Percentiles rank a stretch among this genome's conserved stretches.
Evolutionary conservation across 2,329 filamentous ascomycete species (phyloP).

Genomic region (Penicillium sp.): DNA sequence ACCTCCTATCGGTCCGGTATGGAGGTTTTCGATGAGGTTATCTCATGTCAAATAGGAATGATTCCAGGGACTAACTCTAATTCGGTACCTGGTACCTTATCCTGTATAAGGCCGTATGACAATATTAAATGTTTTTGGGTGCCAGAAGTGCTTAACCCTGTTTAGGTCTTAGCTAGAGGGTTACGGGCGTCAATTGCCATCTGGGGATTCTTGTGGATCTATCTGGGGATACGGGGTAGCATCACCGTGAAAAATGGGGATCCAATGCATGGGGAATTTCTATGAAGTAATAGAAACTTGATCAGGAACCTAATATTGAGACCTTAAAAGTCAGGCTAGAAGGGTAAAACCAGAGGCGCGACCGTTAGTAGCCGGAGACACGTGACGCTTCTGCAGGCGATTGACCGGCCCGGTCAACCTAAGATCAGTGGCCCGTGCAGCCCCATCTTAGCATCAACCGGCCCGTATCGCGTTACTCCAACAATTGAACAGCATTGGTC

Average conservation of each 20-base stretch:
- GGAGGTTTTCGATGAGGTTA: constrained; percentile 1
- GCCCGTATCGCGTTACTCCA: not conserved
- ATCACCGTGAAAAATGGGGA: not conserved
- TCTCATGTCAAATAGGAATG: constrained; percentile 2
- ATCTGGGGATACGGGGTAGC: not conserved
- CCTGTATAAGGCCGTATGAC: not conserved
- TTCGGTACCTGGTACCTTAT: not conserved
- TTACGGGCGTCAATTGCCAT: not conserved
- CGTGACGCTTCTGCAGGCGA: not conserved
- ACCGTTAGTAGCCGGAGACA: not conserved
- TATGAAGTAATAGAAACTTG: not conserved
- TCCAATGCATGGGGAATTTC: not conserved
- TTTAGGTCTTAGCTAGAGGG: not conserved
- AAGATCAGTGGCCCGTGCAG: not conserved
- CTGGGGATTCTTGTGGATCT: not conserved
- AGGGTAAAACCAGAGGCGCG: not conserved
- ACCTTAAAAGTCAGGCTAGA: not conserved
- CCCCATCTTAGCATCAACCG: not conserved
- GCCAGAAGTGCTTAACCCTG: not conserved
- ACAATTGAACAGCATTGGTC: not conserved
- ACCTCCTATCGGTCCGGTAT: not conserved
- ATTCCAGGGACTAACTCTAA: not conserved
- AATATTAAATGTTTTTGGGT: not conserved
- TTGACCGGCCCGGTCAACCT: not conserved
- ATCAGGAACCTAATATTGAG: not conserved